Evolutionary conservation across 2,329 filamentous ascomycete species (phyloP).

Genomic region (Hypoxylon sp.): DNA sequence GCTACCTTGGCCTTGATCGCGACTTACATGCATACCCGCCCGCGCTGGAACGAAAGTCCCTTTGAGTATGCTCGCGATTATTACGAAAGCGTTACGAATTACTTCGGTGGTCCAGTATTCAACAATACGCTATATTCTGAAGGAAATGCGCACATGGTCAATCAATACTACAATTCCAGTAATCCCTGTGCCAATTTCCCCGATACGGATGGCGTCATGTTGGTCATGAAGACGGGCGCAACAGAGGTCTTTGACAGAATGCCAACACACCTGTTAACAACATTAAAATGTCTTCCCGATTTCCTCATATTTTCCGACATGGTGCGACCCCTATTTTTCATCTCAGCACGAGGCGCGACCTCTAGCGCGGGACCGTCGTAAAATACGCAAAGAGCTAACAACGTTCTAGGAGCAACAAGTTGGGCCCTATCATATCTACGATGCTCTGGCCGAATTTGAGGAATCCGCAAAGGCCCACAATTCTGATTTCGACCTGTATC

Average conservation of each 20-base stretch:
- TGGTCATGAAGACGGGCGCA: conserved; percentile 73
- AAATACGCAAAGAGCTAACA: conserved; percentile 20
- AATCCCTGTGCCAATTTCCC: conserved; percentile 60
- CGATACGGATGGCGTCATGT: conserved; percentile 60
- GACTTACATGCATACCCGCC: conserved; percentile 49
- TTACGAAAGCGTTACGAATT: conserved; percentile 50
- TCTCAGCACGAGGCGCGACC: conserved; percentile 10
- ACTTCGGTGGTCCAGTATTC: conserved; percentile 53
- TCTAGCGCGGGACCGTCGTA: conserved; percentile 1
- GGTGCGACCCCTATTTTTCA: conserved; percentile 47
- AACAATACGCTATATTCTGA: conserved; percentile 59
- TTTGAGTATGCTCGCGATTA: conserved; percentile 53
- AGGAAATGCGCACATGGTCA: conserved; percentile 55
- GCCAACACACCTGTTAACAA: conserved; percentile 69
- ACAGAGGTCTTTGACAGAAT: conserved; percentile 69
- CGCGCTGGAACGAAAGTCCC: conserved; percentile 48
- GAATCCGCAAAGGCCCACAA: conserved; percentile 58
- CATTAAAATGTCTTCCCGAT: conserved; percentile 67
- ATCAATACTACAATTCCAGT: conserved; percentile 57
- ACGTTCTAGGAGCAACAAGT: conserved; percentile 63
- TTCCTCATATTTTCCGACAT: conserved; percentile 72
- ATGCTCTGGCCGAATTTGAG: conserved; percentile 57
- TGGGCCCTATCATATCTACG: conserved; percentile 60
- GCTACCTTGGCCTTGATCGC: conserved; percentile 46
- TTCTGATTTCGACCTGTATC: conserved; percentile 62